Evolutionary conservation across 2,329 filamentous ascomycete species (phyloP), one percentile per base, ranked within the genome.

Genomic region (Cladosporium halotolerans): DNA sequence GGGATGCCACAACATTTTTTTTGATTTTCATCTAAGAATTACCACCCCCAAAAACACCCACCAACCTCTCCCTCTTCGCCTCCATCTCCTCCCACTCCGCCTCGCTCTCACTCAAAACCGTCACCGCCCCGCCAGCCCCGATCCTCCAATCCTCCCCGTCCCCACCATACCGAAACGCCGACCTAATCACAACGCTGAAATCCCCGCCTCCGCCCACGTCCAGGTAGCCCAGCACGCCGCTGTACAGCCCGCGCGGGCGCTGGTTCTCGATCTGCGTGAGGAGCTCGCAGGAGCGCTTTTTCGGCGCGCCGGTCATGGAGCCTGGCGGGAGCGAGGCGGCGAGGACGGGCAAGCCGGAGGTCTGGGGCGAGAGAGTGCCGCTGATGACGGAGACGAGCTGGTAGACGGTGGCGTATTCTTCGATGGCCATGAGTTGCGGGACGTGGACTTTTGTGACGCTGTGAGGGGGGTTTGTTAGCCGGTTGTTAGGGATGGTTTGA

Each of bases 271-370:
- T 78, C 3, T 76, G 72, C 55, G 79, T 77, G 16, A 97, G 75
- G 44, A 96, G 79, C 73, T 95, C 85, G 68, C 92, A 96, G 58
- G 87, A 92, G 45, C 92, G 81, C 71, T 92, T 91, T 76, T 97
- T 97, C 0, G 92, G 93, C 0, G 92, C 92, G 6, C 93, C 93
- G 2, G 92, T 97, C 93, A 97, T 97, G 63, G 87, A 92, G 0
- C 93, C 92, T 0, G 93, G 90, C 0, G 93, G 92, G 1, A 97
- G 77, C 45, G 84, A 87, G 6, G 83, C 79, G 0, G 86, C 81
- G 0, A 97, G 79, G 3, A 92, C 85, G 55, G 92, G 85, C 34
- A 93, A 74, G 1, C 87, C 88, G 0, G 82, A 82, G 55, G 79
- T 75, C 6, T 60, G 55, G n/a, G 63, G 10, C 3, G 54, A 18